Evolutionary conservation across 1,139 yeast genomes (phyloP).

Genomic region (Geotrichum histeridarum): DNA sequence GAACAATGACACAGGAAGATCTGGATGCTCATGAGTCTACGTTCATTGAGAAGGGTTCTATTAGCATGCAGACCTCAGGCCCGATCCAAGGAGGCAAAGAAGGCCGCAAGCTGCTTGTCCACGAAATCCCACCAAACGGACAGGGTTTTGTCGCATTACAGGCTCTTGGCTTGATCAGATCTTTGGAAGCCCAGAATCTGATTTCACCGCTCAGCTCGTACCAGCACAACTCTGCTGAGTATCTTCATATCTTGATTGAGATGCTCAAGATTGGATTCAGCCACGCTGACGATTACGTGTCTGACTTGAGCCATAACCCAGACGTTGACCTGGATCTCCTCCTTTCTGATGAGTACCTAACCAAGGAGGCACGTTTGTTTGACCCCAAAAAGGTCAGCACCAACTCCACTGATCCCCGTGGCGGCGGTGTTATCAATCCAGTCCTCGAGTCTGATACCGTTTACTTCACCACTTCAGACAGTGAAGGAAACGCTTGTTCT

Average conservation of each 20-base stretch:
- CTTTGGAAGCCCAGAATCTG: conserved; percentile 43
- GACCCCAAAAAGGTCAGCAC: conserved; percentile 40
- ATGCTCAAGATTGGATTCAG: conserved; percentile 67
- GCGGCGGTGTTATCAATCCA: conserved; percentile 59
- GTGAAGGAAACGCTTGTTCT: conserved; percentile 75
- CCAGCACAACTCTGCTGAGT: conserved; percentile 66
- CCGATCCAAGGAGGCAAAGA: conserved; percentile 25
- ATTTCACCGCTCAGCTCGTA: conserved; percentile 41
- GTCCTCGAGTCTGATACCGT: conserved; percentile 69
- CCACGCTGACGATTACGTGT: conserved; percentile 70
- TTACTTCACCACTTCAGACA: conserved; percentile 64
- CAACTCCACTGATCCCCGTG: conserved; percentile 37
- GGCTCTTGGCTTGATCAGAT: conserved; percentile 60
- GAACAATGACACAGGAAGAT: conserved; percentile 54
- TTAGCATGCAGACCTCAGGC: conserved; percentile 45
- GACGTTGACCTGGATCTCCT: conserved; percentile 41
- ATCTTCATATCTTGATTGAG: conserved; percentile 64
- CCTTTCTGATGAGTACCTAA: conserved; percentile 43
- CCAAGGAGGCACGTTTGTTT: conserved; percentile 48
- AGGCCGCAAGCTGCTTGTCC: conserved; percentile 35
- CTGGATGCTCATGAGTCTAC: conserved; percentile 53
- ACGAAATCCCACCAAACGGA: conserved; percentile 84
- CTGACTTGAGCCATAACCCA: conserved; percentile 42
- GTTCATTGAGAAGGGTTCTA: conserved; percentile 50
- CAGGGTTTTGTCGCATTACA: conserved; percentile 71